These are phyloP conservation scores for Postia placenta DNA, from an alignment of 768 basidiomycete genomes.

Conservation along the genomic window DNA sequence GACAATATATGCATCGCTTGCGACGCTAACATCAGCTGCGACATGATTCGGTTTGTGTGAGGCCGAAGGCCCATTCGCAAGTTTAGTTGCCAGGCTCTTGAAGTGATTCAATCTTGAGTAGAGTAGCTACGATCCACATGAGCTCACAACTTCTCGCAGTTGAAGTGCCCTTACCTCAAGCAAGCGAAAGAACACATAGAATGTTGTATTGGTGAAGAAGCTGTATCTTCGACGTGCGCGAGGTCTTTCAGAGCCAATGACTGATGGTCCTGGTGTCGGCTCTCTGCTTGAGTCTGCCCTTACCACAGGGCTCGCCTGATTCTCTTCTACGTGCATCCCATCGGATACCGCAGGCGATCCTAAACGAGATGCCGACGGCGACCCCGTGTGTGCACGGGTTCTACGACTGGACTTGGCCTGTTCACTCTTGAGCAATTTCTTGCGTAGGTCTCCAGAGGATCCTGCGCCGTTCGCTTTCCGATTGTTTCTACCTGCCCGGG, in stretches of 20 bases:
- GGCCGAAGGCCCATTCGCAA: conserved; percentile 27
- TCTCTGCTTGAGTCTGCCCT: too few relatives aligned
- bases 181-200: conserved; percentile 80
- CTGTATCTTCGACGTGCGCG: conserved; percentile 51
- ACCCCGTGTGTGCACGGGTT: conserved; percentile 46
- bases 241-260: too few relatives aligned
- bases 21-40: conserved; percentile 33
- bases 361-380: conserved; percentile 52
- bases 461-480: conserved; percentile 28
- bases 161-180: conserved; percentile 59
- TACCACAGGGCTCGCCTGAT: too few relatives aligned
- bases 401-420: conserved; percentile 71
- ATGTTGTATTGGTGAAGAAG: conserved; percentile 87
- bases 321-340: conserved; percentile 27
- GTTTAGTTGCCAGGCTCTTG: conserved; percentile 58
- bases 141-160: neutral
- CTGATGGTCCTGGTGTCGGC: too few relatives aligned
- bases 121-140: conserved; percentile 50
- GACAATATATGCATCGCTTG: conserved; percentile 15
- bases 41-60: conserved; percentile 26
- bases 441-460: conserved; percentile 55
- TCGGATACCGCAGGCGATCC: conserved; percentile 56
- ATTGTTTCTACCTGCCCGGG: conserved; percentile 33
- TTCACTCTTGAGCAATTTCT: conserved; percentile 77
- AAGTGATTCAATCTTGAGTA: conserved; percentile 78